Evolutionary conservation across 2,329 filamentous ascomycete genomes (phyloP).

Genomic region (Trichoderma atrobrunneum): DNA sequence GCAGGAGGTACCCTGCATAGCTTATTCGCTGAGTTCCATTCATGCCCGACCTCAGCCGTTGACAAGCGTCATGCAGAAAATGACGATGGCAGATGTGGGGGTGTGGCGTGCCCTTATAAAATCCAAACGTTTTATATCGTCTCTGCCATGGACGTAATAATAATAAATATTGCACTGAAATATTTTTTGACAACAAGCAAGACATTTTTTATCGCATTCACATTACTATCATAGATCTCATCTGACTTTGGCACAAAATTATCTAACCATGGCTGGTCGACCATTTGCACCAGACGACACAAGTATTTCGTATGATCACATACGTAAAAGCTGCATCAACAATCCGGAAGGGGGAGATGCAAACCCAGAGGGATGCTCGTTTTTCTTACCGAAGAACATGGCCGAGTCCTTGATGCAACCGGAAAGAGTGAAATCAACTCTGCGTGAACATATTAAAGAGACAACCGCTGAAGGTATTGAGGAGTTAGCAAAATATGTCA

Average conservation of each 20-base stretch:
- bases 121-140: background rate
- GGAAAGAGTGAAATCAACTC: background rate
- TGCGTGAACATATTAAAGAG: background rate
- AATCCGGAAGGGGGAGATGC: background rate
- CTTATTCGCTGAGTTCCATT: background rate
- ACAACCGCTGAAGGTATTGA: background rate
- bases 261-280: background rate
- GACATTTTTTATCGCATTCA: background rate
- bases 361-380: background rate
- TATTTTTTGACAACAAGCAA: rapidly evolving
- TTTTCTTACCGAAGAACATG: background rate
- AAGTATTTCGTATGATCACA: background rate
- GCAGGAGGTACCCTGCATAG: background rate
- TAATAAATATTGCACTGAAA: background rate
- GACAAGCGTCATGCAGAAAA: background rate
- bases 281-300: too few relatives aligned
- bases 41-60: background rate
- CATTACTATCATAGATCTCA: background rate
- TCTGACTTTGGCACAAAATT: rapidly evolving
- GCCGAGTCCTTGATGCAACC: background rate
- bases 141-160: background rate
- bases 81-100: rapidly evolving
- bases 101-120: background rate
- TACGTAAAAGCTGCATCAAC: rapidly evolving
- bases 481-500: background rate